Evolutionary conservation across 495 filamentous ascomycete genomes (phyloP), one percentile per base, ranked within the genome.

Genomic region (Hamigera avellanea): DNA sequence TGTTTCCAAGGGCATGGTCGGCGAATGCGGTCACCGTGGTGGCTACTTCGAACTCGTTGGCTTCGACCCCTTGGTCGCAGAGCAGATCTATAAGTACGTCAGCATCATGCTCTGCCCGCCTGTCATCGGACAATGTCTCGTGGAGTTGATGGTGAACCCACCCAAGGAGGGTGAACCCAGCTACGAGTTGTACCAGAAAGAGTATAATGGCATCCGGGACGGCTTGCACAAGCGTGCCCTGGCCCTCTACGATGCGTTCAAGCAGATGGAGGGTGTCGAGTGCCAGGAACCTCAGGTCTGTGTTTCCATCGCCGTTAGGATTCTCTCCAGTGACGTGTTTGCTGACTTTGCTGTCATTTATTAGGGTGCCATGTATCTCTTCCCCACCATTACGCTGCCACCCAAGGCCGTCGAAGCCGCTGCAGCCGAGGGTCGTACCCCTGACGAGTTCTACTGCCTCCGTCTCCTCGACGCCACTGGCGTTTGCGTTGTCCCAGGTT

Each of bases 51-150:
- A 98, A 64, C 74, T 98, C 37, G 72, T 83, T 37, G 82, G 82
- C 40, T 96, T 98, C 59, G 79, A 91, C 56, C 70, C 77, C 9
- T 68, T 78, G 48, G 93, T 98, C 39, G 76, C 79, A 40, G 86
- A 79, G 35, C 82, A 96, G 69, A 86, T 98, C 58, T 98, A 98
- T 73, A 98, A 98, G 66, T 89, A 94, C 55, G 80, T 95, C 46
- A 88, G 81, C 49, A 96, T 98, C 62, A 84, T 75, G 59, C 78
- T 98, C 35, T 98, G 91, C 66, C 76, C 93, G 28, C 91, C 93
- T 8, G 93, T 98, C 45, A 75, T 93, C 40, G 88, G 88, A 32
- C 91, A 98, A 66, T 95, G 89, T 56, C 67, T 98, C 19, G 83
- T 98, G 29, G 93, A 96, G 59, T 64, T 91, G 47, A 94, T 95